Percentiles rank a stretch among this genome's conserved stretches.
Evolutionary conservation across 148 eudicot species (phyloP).

Genomic region (Dianthus caryophyllus): DNA sequence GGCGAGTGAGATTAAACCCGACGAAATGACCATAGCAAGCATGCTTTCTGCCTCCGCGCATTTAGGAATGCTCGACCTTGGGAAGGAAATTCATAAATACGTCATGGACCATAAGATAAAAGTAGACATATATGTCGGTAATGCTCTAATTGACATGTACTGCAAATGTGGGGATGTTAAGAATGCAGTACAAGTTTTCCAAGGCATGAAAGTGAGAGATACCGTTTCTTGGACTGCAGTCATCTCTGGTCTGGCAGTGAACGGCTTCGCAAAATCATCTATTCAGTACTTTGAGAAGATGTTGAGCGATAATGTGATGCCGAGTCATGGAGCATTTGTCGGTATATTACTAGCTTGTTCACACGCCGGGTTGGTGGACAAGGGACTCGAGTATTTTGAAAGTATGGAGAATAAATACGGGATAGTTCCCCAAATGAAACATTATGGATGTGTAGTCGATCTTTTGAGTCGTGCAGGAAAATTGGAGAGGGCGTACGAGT

Average conservation of each 20-base stretch:
- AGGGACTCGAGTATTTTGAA: conserved; percentile 50
- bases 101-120: conserved; percentile 34
- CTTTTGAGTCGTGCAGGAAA: conserved; percentile 64
- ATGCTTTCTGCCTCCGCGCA: conserved; percentile 70
- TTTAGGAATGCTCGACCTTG: conserved; percentile 54
- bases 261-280: conserved; percentile 46
- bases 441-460: conserved; percentile 80
- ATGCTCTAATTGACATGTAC: conserved; percentile 69
- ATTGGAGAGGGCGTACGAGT: conserved; percentile 53
- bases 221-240: conserved; percentile 64
- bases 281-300: conserved; percentile 51
- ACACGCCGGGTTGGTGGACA: conserved; percentile 62
- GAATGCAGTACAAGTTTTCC: conserved; percentile 52
- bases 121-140: conserved; percentile 54
- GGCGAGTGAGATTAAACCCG: conserved; percentile 49
- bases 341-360: conserved; percentile 67
- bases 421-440: conserved; percentile 64
- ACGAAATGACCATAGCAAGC: conserved; percentile 46
- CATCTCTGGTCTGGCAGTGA: conserved; percentile 67
- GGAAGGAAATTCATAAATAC: conserved; percentile 48
- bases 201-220: conserved; percentile 54
- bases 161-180: conserved; percentile 63
- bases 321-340: conserved; percentile 61
- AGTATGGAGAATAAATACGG: conserved; percentile 51
- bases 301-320: conserved; percentile 35